A percentile compares a stretch with the other conserved stretches of the same genome.
These are phyloP conservation scores for Paecilomyces sp. DNA, from an alignment of 2,329 filamentous ascomycete genomes.

Conservation along the genomic window DNA sequence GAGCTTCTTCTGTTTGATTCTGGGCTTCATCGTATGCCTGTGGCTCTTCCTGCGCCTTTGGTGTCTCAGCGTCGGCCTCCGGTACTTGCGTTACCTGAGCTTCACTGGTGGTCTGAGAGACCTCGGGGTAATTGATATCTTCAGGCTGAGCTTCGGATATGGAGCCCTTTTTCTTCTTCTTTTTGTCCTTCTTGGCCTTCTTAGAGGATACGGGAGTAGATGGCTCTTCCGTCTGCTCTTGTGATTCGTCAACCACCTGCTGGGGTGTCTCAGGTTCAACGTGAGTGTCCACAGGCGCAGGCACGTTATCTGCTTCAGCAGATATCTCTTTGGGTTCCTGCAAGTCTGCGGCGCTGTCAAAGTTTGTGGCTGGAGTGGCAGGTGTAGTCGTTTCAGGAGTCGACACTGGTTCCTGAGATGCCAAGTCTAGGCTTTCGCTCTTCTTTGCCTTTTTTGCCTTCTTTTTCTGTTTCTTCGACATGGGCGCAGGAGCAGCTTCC, in stretches of 20 bases:
- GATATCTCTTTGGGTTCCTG: not conserved
- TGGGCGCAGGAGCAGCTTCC: not conserved
- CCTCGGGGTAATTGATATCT: not conserved
- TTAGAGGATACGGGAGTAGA: not conserved
- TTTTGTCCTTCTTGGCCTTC: not conserved
- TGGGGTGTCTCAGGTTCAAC: not conserved
- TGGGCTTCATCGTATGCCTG: not conserved
- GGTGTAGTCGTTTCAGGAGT: not conserved
- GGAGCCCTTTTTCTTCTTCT: not conserved
- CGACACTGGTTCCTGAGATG: constrained; percentile 1
- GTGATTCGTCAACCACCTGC: not conserved
- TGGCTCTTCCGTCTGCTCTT: not conserved
- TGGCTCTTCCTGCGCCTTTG: not conserved
- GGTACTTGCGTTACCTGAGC: not conserved
- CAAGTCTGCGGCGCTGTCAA: not conserved
- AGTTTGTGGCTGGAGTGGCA: not conserved
- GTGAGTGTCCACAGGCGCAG: not conserved
- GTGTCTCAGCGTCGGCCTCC: not conserved
- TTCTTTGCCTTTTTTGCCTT: constrained; percentile 14
- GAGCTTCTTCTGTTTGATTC: not conserved
- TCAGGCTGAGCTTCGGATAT: not conserved
- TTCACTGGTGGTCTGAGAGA: not conserved
- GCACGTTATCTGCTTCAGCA: not conserved
- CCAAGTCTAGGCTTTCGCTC: constrained; percentile 1
- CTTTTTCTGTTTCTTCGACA: constrained; percentile 12